Conservation (phyloP, 2,329 filamentous ascomycete genomes). For the Phyllosticta citriasiana region DNA sequence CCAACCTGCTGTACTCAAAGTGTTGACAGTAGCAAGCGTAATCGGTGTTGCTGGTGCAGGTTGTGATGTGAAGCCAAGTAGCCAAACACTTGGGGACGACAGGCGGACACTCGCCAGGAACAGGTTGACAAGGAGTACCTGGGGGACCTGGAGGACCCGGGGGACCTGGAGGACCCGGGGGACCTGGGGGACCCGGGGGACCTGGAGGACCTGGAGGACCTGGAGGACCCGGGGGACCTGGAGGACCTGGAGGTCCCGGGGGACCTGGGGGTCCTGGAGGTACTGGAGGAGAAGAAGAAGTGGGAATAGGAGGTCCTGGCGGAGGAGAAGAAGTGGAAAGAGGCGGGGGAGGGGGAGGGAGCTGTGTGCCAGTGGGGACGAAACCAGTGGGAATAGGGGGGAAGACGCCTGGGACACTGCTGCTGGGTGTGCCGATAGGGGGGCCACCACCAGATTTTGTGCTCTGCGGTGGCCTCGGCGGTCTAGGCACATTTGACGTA, state of each 20-base stretch:
- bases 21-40: slow-evolving; percentile 78
- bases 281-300: slow-evolving; percentile 9
- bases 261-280: slow-evolving; percentile 15
- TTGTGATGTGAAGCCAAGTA: slow-evolving; percentile 66
- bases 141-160: slow-evolving; percentile 15
- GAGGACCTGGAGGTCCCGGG: slow-evolving; percentile 1
- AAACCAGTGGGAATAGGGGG: background rate
- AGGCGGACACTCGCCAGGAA: slow-evolving; percentile 43
- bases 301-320: slow-evolving; percentile 13
- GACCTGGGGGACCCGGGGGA: background rate
- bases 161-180: slow-evolving; percentile 6
- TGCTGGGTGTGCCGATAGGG: background rate
- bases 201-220: too few species aligned
- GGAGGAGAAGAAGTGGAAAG: slow-evolving; percentile 13
- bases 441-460: background rate
- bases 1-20: slow-evolving; percentile 61
- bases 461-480: background rate
- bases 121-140: slow-evolving; percentile 2
- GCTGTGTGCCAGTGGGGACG: background rate
- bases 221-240: too few species aligned
- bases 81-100: slow-evolving; percentile 83
- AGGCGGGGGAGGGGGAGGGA: slow-evolving; percentile 6
- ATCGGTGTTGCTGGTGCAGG: slow-evolving; percentile 79
- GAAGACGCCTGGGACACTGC: slow-evolving; percentile 6
- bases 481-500: background rate